Percentiles rank a stretch among this genome's conserved stretches.
These are phyloP conservation scores for Acacia melanoxylon DNA, from an alignment of 306 rosid species.

Conservation along the genomic window DNA sequence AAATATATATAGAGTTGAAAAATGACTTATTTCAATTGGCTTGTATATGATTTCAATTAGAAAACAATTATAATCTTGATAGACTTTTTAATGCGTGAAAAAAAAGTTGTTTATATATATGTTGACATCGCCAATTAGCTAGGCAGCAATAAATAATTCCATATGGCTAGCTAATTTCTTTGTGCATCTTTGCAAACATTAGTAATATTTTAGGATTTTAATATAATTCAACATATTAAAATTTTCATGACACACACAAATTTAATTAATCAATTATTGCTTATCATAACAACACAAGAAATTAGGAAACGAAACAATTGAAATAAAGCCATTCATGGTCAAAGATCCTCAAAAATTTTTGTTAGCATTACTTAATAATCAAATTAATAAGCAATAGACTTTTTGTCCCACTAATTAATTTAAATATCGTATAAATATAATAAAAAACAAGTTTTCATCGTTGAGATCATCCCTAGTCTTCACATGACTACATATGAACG, in stretches of 20 bases:
- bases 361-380: not conserved
- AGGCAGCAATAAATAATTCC: not conserved
- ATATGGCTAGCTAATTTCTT: not conserved
- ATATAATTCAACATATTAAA: not conserved
- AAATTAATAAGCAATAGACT: not conserved
- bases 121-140: not conserved
- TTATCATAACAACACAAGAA: not conserved
- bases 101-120: not conserved
- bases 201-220: not conserved
- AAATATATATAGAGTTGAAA: not conserved
- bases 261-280: not conserved
- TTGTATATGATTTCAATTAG: not conserved
- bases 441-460: not conserved
- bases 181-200: not conserved
- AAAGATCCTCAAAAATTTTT: not conserved
- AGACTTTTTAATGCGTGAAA: not conserved
- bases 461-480: not conserved
- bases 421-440: not conserved
- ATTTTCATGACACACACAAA: not conserved
- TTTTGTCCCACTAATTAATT: not conserved
- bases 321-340: not conserved
- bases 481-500: not conserved
- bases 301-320: not conserved
- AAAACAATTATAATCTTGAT: not conserved
- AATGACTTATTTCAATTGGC: slow-evolving; percentile 1